Conservation (phyloP, 2,329 filamentous ascomycete genomes). For the Exophiala xenobiotica region DNA sequence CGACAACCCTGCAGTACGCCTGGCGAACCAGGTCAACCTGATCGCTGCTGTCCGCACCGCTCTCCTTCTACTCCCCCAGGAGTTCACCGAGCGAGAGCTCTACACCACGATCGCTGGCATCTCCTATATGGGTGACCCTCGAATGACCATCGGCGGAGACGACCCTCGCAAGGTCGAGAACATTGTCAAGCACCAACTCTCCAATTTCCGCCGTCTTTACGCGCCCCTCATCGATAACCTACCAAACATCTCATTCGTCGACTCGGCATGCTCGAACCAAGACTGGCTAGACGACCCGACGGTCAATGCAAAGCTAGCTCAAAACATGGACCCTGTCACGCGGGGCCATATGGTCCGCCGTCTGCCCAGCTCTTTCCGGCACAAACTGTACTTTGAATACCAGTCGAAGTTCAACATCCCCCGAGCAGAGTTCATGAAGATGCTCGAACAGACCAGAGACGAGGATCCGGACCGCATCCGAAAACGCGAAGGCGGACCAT, state of each 20-base stretch:
- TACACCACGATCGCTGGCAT: conserved; percentile 90
- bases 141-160: conserved; percentile 87
- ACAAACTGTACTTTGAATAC: conserved; percentile 91
- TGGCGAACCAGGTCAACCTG: conserved; percentile 94
- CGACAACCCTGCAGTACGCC: conserved; percentile 85
- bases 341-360: conserved; percentile 96
- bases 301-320: conserved; percentile 67
- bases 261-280: conserved; percentile 57
- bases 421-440: conserved; percentile 74
- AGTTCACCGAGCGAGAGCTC: conserved; percentile 82
- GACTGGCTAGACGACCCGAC: conserved; percentile 65
- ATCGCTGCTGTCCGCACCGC: conserved; percentile 88
- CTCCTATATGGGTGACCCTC: conserved; percentile 93
- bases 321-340: conserved; percentile 90
- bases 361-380: conserved; percentile 80
- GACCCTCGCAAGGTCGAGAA: conserved; percentile 90
- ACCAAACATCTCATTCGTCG: conserved; percentile 79
- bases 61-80: conserved; percentile 76
- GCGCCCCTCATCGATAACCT: conserved; percentile 84
- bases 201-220: conserved; percentile 89
- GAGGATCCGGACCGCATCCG: conserved; percentile 65
- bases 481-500: conserved; percentile 74
- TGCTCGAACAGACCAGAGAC: conserved; percentile 75
- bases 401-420: conserved; percentile 88
- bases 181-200: conserved; percentile 87